Evolutionary conservation across 139 green algal species (phyloP), one percentile per base, ranked within the genome.

Genomic region (Mychonastes homosphaera): DNA sequence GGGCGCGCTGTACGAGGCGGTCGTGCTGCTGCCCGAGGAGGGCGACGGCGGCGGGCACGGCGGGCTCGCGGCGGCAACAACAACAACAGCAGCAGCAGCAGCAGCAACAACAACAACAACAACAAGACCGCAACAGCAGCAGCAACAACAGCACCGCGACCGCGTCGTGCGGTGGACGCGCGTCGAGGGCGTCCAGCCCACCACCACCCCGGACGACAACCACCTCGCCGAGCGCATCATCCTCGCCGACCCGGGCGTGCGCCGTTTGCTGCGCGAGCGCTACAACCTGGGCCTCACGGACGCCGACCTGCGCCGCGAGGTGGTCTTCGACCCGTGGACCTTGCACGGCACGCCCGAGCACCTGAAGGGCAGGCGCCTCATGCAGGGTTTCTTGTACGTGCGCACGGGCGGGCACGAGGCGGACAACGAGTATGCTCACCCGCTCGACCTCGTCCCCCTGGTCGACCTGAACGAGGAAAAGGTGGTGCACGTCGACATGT

Each of bases 391-490:
- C 65, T 63, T 89, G 41, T 91, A 91, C 62, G 44, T 73, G 10
- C 69, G 81, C 27, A 47, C 52, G n/a, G 49, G 21, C n/a, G n/a
- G n/a, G n/a, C n/a, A n/a, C 46, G 52, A 68, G 57, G 67, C 70
- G 40, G 81, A 88, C 63, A 90, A 90, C 65, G 73, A 85, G 53
- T 91, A 91, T 38, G 83, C 84, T 0, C 79, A 92, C 66, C 84
- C 84, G 0, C 64, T 87, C 39, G 84, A 90, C 70, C 50, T 87
- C 16, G 51, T 84, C 3, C 77, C 87, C 3, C 66, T 89, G 3
- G 76, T 88, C 28, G 84, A 94, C 60, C 67, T 88, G 27, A 84
- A 87, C 50, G 44, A 68, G 12, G 53, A 72, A 51, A 79, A 82
- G 64, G 34, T 88, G 15, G 41, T 85, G 4, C 64, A 79, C 56